A percentile compares a stretch with the other conserved stretches of the same genome.
Evolutionary conservation across 768 basidiomycete species (phyloP).

Genomic region (Tricholoma terreum): DNA sequence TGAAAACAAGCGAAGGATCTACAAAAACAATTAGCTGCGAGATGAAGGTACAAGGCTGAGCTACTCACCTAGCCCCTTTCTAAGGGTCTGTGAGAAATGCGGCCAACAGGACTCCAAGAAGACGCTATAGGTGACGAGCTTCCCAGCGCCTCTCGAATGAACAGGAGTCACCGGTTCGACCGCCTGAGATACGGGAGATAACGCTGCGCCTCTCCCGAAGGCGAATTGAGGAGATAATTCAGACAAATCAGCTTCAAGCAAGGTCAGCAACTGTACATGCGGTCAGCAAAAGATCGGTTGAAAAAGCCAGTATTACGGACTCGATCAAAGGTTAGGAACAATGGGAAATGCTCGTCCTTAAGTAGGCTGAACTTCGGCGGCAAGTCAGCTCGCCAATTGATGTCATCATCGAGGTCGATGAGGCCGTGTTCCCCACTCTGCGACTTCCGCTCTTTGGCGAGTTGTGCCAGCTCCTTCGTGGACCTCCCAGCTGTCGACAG

Average conservation of each 20-base stretch:
- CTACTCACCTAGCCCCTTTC: constrained; percentile 49
- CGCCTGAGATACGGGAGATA: background rate
- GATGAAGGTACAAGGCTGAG: background rate
- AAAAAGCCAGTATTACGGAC: background rate
- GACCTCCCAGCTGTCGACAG: constrained; percentile 32
- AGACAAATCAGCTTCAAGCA: background rate
- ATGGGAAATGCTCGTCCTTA: background rate
- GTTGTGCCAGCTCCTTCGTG: constrained; percentile 30
- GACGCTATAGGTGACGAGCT: background rate
- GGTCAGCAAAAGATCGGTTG: background rate
- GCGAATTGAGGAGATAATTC: background rate
- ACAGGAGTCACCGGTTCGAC: constrained; percentile 28
- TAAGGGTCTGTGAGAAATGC: constrained; percentile 49
- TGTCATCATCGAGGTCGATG: constrained; percentile 1
- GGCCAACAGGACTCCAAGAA: constrained; percentile 59
- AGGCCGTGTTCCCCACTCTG: background rate
- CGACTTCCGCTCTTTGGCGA: background rate
- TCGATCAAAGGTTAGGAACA: constrained; percentile 3
- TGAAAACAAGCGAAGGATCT: constrained; percentile 65
- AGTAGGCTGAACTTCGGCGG: background rate
- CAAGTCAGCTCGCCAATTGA: background rate
- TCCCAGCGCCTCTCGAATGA: background rate
- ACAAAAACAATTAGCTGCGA: background rate
- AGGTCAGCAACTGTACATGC: background rate
- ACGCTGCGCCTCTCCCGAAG: background rate